Base-by-base conservation (phyloP, 441 rosid species). In the Pelargonium myrrhifolium region DNA sequence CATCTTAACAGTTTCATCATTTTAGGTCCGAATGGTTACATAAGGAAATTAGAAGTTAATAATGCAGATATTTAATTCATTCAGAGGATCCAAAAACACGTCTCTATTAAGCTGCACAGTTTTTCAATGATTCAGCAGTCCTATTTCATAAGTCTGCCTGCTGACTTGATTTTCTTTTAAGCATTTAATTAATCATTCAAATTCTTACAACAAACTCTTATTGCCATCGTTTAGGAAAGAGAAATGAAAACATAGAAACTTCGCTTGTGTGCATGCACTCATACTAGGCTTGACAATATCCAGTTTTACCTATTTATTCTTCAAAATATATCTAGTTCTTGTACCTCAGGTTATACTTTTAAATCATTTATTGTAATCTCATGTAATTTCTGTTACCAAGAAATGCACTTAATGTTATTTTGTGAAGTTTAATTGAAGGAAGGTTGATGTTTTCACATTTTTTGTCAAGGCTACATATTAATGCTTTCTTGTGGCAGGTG, bases 401-500 rank as follows among this genome's bases (percentile, higher is more conserved):
- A 6, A 49, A 14, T 47, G 55, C n/a, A 47, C 0, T n/a, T 47
- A 47, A n/a, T 47, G 55, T 14, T 47, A 20, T 15, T 51, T 51
- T n/a, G 8, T n/a, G 20, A 51, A n/a, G 8, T n/a, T 58, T 58
- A 21, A 7, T 60, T 20, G 11, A 18, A 26, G 62, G 47, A 56
- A 45, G 65, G 45, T 64, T 10, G 40, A 37, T 65, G 62, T 42
- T 67, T 17, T 61, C 11, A 37, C 9, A 14, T 31, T 56, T 56
- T 64, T 64, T 21, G 56, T 45, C 68, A 8, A 15, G 28, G 64
- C 69, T 70, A 9, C 69, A 74, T 64, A 42, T 67, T 66, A 15
- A 58, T 68, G 71, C 65, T 72, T 66, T 74, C 63, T 65, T 67
- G 72, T 47, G 74, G 78, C 83, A 92, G 99, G 99, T 81, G 99